A percentile compares a stretch with the other conserved stretches of the same genome.
These are phyloP conservation scores for Gaeumannomyces sp. DNA, from an alignment of 2,329 filamentous ascomycete genomes.

Conservation along the genomic window DNA sequence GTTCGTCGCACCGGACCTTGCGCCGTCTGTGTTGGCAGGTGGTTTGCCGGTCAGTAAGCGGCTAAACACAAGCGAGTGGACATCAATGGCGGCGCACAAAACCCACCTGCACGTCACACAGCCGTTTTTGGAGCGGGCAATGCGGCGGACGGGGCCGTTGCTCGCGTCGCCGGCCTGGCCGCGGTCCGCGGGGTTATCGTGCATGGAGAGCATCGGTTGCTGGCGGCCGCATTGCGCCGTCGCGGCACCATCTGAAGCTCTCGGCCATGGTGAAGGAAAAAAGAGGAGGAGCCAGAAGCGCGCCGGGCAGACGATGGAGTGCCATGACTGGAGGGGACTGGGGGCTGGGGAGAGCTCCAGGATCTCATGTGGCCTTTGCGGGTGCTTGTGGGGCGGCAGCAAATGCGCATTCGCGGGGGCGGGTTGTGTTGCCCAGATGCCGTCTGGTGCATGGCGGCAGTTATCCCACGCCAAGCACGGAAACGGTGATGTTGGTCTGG, in stretches of 20 bases:
- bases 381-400: not conserved
- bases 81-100: not conserved
- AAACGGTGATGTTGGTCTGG: not conserved
- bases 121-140: conserved; percentile 29
- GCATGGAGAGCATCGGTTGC: not conserved
- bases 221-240: not conserved
- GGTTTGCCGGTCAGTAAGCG: conserved; percentile 11
- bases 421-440: not conserved
- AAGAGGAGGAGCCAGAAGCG: not conserved
- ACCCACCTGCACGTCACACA: conserved; percentile 42
- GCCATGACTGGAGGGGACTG: not conserved
- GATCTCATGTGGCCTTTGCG: not conserved
- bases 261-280: not conserved
- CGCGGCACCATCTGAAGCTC: not conserved
- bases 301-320: too few species aligned
- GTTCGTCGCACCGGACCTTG: conserved; percentile 50
- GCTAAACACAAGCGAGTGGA: not conserved
- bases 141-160: conserved; percentile 2
- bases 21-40: conserved; percentile 31
- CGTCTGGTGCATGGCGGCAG: not conserved
- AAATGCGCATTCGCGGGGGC: not conserved
- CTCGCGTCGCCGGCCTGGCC: not conserved
- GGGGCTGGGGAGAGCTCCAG: too few species aligned
- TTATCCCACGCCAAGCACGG: not conserved
- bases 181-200: not conserved